phyloP scores from a whole-genome alignment of 139 green algal genomes.

The Chlorella ohadii region DNA sequence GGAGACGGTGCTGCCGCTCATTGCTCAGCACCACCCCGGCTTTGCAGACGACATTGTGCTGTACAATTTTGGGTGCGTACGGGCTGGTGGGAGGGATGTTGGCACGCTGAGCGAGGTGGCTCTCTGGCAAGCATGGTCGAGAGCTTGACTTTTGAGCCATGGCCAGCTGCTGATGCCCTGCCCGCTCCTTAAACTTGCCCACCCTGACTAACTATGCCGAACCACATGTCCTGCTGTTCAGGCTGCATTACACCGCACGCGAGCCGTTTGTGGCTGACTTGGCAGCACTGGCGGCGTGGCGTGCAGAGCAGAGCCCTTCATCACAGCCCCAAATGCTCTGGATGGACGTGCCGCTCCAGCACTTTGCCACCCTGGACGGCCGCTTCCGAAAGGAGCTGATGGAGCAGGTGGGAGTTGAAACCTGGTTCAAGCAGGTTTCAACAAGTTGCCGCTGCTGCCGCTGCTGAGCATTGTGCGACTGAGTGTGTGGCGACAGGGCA shows the following conservation, averaged over 20 bases:
- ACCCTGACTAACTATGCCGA: no score
- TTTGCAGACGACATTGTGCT: conserved; percentile 4
- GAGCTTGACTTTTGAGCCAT: no score
- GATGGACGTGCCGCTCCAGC: conserved; percentile 11
- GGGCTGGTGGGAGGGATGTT: not conserved
- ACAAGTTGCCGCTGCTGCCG: no score
- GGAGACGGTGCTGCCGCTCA: not conserved
- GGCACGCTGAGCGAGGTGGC: no score
- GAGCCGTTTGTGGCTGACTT: no score
- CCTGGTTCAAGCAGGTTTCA: no score
- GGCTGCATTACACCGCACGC: not conserved
- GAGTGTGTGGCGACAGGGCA: no score
- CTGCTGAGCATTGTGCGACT: no score
- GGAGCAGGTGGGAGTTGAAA: not conserved
- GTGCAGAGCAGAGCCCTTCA: not conserved
- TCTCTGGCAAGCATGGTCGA: not conserved
- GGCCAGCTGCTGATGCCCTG: not conserved
- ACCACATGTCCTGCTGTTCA: not conserved
- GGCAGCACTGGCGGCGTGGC: no score
- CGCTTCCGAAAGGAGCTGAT: not conserved
- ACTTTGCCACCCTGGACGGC: not conserved
- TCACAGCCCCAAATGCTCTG: not conserved
- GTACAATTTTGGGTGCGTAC: conserved; percentile 5
- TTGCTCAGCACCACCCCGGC: not conserved
- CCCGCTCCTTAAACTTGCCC: not conserved